These are phyloP conservation scores for Talaromyces borbonicus DNA, from an alignment of 495 filamentous ascomycete genomes.

Conservation along the genomic window DNA sequence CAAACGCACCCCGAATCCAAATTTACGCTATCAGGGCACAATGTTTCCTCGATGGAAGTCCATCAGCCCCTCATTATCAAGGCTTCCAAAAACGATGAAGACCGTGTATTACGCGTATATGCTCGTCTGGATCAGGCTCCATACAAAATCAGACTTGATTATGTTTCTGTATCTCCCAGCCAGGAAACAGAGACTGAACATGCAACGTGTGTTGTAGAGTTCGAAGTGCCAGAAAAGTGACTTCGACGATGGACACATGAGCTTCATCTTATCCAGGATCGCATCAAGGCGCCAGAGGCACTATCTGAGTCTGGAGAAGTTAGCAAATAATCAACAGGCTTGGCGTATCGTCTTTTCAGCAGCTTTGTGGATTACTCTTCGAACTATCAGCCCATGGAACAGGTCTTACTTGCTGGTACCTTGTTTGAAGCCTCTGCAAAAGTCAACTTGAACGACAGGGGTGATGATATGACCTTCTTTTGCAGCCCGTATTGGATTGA, in stretches of 20 bases:
- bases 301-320: slow-evolving; percentile 10
- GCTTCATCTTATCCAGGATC: slow-evolving; percentile 21
- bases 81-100: slow-evolving; percentile 21
- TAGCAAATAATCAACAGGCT: background rate
- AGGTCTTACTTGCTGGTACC: slow-evolving; percentile 20
- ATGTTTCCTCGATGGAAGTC: slow-evolving; percentile 20
- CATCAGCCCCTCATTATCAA: slow-evolving; percentile 16
- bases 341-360: slow-evolving; percentile 17
- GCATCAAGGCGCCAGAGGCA: slow-evolving; percentile 17
- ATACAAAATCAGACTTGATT: background rate
- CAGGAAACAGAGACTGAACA: slow-evolving; percentile 29
- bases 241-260: slow-evolving; percentile 42
- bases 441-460: slow-evolving; percentile 19
- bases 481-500: slow-evolving; percentile 32
- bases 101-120: slow-evolving; percentile 4
- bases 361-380: background rate
- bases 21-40: slow-evolving; percentile 11
- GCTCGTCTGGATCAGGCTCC: slow-evolving; percentile 2
- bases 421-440: slow-evolving; percentile 31
- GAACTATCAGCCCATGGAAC: slow-evolving; percentile 3
- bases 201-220: slow-evolving; percentile 45
- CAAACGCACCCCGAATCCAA: slow-evolving; percentile 7
- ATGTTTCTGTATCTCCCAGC: slow-evolving; percentile 8
- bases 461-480: slow-evolving; percentile 3
- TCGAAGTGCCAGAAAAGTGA: slow-evolving; percentile 37